Conservation (phyloP, 345 rosid species). For the Eucalyptus polybractea region DNA sequence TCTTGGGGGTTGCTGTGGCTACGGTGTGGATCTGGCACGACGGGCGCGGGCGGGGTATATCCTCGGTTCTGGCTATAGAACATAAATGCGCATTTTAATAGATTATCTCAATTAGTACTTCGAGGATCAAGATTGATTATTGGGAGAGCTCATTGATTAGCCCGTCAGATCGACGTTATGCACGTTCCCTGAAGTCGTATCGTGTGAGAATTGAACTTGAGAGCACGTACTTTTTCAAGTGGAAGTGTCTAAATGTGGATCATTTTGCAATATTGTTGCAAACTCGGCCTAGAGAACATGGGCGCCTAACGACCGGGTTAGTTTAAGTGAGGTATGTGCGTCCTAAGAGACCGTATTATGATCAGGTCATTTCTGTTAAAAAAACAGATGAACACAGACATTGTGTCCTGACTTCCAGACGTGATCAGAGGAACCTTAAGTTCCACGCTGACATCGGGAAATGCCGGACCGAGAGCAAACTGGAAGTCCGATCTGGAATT, state of each 20-base stretch:
- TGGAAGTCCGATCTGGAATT: neutral
- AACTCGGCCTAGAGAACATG: neutral
- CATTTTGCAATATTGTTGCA: neutral
- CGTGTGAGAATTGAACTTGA: neutral
- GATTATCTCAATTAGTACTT: neutral
- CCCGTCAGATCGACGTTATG: neutral
- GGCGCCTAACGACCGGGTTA: neutral
- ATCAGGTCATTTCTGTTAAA: neutral
- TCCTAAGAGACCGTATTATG: neutral
- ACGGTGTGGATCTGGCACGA: neutral
- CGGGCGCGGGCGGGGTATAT: neutral
- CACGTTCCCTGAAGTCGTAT: neutral
- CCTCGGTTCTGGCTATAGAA: neutral
- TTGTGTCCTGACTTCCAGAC: neutral
- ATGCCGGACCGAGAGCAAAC: neutral
- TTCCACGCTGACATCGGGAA: accelerated
- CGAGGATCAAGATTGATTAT: neutral
- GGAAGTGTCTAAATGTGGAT: neutral
- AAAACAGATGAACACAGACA: neutral
- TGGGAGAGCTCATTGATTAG: neutral
- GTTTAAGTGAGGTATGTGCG: neutral
- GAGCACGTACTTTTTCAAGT: neutral
- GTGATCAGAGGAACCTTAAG: neutral
- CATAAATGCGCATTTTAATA: neutral
- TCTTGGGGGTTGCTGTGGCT: neutral